A percentile compares a stretch with the other conserved stretches of the same genome.
phyloP scores from a whole-genome alignment of 306 rosid genomes.

The Geum urbanum region DNA sequence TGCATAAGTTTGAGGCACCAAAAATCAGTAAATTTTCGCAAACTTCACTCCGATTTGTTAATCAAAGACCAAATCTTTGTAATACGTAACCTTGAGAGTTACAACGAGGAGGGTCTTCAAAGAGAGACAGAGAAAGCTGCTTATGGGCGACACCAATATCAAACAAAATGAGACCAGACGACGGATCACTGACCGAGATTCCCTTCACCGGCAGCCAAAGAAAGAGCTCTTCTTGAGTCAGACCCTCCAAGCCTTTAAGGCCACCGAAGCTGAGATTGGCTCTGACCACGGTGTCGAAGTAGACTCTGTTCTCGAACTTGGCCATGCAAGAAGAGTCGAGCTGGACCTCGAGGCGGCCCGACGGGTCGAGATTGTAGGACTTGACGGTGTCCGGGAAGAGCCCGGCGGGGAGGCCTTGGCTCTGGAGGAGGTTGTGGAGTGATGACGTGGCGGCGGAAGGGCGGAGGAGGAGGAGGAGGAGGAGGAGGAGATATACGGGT shows the following conservation, averaged over 20 bases:
- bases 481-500: constrained; percentile 20
- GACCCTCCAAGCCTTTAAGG: constrained; percentile 68
- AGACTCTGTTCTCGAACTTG: constrained; percentile 70
- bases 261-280: constrained; percentile 77
- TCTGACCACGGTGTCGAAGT: constrained; percentile 57
- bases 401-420: constrained; percentile 71
- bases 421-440: constrained; percentile 56
- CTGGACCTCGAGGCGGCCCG: constrained; percentile 61
- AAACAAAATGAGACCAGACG: constrained; percentile 72
- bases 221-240: constrained; percentile 82
- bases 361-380: constrained; percentile 48
- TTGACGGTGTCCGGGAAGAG: constrained; percentile 64
- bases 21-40: background rate
- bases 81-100: constrained; percentile 56
- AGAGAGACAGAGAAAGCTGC: constrained; percentile 80
- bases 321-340: constrained; percentile 66
- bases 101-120: constrained; percentile 81
- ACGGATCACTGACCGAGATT: constrained; percentile 63
- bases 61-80: background rate
- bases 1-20: constrained; percentile 24
- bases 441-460: constrained; percentile 36
- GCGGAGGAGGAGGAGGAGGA: constrained; percentile 27
- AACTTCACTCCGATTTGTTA: too few relatives aligned
- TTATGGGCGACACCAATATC: constrained; percentile 83
- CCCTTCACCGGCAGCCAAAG: constrained; percentile 84